Percentiles rank a stretch among this genome's conserved stretches.
phyloP scores from a whole-genome alignment of 108 stramenopile species.

The Cyclotella distinguenda region DNA sequence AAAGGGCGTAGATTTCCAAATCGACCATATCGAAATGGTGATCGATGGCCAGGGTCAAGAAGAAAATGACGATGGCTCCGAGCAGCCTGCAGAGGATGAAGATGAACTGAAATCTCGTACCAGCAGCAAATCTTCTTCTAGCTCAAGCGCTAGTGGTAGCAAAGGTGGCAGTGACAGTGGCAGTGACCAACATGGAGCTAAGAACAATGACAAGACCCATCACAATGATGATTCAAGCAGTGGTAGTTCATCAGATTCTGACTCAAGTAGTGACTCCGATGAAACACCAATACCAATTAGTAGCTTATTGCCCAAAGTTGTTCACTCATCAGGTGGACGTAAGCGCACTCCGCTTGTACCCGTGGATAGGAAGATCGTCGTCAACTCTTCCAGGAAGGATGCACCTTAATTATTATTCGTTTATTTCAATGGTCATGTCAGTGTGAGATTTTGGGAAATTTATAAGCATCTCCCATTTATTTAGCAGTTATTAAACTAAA shows the following conservation, averaged over 20 bases:
- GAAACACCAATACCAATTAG: constrained; percentile 10
- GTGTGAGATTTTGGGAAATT: not conserved
- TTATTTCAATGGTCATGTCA: not conserved
- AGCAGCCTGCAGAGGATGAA: not conserved
- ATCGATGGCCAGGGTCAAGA: no score
- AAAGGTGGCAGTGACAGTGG: not conserved
- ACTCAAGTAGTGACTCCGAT: constrained; percentile 11
- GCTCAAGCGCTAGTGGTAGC: not conserved
- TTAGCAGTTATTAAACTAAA: not conserved
- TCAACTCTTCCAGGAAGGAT: not conserved
- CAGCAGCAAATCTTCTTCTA: not conserved
- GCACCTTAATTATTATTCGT: no score
- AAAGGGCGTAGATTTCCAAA: no score
- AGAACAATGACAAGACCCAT: not conserved
- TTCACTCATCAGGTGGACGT: not conserved
- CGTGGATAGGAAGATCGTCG: constrained; percentile 2
- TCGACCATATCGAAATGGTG: no score
- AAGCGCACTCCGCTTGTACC: constrained; percentile 7
- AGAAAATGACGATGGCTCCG: not conserved
- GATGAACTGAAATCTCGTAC: no score
- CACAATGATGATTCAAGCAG: not conserved
- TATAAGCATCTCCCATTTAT: not conserved
- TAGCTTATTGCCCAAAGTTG: not conserved
- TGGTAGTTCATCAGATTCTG: constrained; percentile 13
- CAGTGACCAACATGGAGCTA: not conserved